Evolutionary conservation across 148 eudicot species (phyloP), one percentile per base, ranked within the genome.

Genomic region (Nyssa sinensis): DNA sequence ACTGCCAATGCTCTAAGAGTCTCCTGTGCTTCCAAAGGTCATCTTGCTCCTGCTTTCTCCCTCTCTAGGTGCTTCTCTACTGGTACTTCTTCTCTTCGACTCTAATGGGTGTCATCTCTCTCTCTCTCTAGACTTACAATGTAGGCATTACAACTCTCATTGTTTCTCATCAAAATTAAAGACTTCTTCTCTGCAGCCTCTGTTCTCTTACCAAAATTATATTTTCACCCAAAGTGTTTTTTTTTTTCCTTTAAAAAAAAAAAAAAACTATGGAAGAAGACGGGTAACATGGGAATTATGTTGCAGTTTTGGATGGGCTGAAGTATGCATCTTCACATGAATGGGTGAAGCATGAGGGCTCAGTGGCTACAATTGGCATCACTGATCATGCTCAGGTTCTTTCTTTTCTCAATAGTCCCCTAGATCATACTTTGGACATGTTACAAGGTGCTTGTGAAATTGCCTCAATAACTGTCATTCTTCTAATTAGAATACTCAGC

Each of bases 311-410:
- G 82, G 96, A 95, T 67, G 93, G 91, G 30, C 58, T 88, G 74
- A 91, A 93, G 84, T 93, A 93, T 86, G 91, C 96, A 65, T 16
- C 79, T 19, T 84, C 97, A 7, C 98, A 93, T 74, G 98, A 93
- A 76, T 93, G 97, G 98, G 98, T 93, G 77, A 93, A 93, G 82
- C 92, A 88, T 76, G 98, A 93, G 30, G 98, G 98, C 37, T 71
- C 91, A 32, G 93, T 93, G 69, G 99, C 98, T 73, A 93, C 97
- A 66, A 80, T 96, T 84, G 99, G 99, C 59, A 92, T 96, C 73
- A 96, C 99, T 25, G 84, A 93, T 71, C 99, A 96, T 86, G 99
- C 99, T 77, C 99, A 95, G 97, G 98, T 95, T 44, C 51, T 44
- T 13, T 44, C 51, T 44, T 44, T 19, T 44, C 51, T 44, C 51